These are phyloP conservation scores for Colletotrichum destructivum DNA, from an alignment of 2,329 filamentous ascomycete species.

Conservation along the genomic window DNA sequence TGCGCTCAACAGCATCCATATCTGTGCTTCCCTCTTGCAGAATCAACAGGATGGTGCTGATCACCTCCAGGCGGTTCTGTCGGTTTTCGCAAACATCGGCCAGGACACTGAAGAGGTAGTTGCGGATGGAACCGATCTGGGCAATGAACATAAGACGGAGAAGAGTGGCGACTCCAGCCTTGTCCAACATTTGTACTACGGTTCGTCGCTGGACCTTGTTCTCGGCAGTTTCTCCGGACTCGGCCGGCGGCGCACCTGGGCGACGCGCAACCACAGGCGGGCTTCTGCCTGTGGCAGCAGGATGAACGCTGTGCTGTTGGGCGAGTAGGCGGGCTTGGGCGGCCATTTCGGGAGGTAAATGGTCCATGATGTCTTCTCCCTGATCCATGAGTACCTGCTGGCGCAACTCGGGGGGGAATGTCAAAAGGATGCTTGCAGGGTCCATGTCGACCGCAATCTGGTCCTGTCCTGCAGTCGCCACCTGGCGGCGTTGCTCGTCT, in stretches of 20 bases:
- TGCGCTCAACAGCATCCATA: slow-evolving; percentile 93
- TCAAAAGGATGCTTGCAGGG: slow-evolving; percentile 91
- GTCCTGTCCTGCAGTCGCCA: slow-evolving; percentile 68
- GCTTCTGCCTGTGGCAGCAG: slow-evolving; percentile 51
- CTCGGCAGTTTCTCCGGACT: slow-evolving; percentile 60
- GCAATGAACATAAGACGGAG: slow-evolving; percentile 98
- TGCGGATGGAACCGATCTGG: slow-evolving; percentile 88
- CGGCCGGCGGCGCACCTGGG: slow-evolving; percentile 38
- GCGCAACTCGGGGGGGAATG: slow-evolving; percentile 86
- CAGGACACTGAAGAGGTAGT: slow-evolving; percentile 88
- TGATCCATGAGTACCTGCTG: slow-evolving; percentile 93
- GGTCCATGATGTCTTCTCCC: slow-evolving; percentile 87
- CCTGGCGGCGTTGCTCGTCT: slow-evolving; percentile 82
- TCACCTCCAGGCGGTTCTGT: slow-evolving; percentile 94
- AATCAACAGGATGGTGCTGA: slow-evolving; percentile 92
- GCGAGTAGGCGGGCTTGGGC: slow-evolving; percentile 78
- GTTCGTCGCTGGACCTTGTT: slow-evolving; percentile 82
- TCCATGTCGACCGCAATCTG: slow-evolving; percentile 82
- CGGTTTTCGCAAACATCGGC: slow-evolving; percentile 95
- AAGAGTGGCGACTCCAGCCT: slow-evolving; percentile 94
- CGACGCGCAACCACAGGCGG: slow-evolving; percentile 47
- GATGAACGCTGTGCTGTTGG: slow-evolving; percentile 50
- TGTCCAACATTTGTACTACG: slow-evolving; percentile 97
- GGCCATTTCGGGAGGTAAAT: slow-evolving; percentile 87
- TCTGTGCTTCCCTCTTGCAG: slow-evolving; percentile 96